phyloP scores from a whole-genome alignment of 1,284 basidiomycete genomes.

The Fomes fomentarius region DNA sequence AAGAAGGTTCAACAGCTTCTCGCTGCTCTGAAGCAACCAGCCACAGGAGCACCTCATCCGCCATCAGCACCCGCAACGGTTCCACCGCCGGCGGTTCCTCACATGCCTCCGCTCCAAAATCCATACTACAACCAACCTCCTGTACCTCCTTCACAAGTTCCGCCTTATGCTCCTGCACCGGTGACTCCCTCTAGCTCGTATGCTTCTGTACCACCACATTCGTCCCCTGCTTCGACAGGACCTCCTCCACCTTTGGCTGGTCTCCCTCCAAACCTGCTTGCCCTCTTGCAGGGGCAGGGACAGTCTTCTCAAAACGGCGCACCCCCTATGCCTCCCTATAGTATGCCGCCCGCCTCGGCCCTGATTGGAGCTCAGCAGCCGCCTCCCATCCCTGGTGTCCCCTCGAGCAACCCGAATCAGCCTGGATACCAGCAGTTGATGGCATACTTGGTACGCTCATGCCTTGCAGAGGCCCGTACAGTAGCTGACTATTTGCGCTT shows the following conservation, averaged over 20 bases:
- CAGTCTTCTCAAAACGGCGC: conserved; percentile 19
- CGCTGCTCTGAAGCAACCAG: conserved; percentile 78
- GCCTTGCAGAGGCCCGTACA: background rate
- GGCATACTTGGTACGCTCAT: conserved; percentile 33
- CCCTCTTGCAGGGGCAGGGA: conserved; percentile 29
- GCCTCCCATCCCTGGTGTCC: conserved; percentile 24
- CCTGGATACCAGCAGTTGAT: conserved; percentile 33
- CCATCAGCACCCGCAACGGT: conserved; percentile 36
- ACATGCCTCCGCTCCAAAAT: conserved; percentile 30
- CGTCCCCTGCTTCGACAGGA: conserved; percentile 11
- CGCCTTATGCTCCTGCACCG: conserved; percentile 15
- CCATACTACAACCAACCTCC: conserved; percentile 26
- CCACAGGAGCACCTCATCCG: conserved; percentile 44
- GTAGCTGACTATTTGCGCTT: background rate
- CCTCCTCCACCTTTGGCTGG: conserved; percentile 17
- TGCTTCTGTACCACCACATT: conserved; percentile 19
- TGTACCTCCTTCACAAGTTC: conserved; percentile 17
- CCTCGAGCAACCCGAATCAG: conserved; percentile 24
- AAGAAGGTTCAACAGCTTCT: conserved; percentile 81
- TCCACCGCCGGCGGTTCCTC: conserved; percentile 36
- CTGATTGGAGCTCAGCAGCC: conserved; percentile 25
- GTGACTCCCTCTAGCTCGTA: conserved; percentile 20
- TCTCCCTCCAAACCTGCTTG: conserved; percentile 34
- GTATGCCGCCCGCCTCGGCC: conserved; percentile 31
- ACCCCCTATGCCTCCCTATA: conserved; percentile 29